phyloP scores from a whole-genome alignment of 1,139 yeast species.

The Candida sanyaensis region DNA sequence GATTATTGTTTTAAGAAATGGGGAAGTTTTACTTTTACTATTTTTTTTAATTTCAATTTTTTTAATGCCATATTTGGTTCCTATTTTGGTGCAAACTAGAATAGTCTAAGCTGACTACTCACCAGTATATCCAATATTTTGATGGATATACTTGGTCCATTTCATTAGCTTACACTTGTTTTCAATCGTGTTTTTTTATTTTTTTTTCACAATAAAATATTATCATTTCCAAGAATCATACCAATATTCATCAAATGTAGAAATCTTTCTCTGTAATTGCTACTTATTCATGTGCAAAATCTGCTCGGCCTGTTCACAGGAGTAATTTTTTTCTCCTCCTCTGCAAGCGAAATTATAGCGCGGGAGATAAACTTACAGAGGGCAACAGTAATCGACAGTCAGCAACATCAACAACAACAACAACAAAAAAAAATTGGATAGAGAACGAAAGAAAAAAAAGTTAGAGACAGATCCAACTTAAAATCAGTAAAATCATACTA shows the following conservation, averaged over 20 bases:
- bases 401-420: too few relatives aligned
- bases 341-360: background rate
- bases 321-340: too few relatives aligned
- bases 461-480: too few relatives aligned
- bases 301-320: background rate
- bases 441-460: too few relatives aligned
- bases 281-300: slow-evolving; percentile 2
- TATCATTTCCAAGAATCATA: background rate
- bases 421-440: too few relatives aligned
- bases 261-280: background rate
- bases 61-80: slow-evolving; percentile 65
- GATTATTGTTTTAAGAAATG: slow-evolving; percentile 4
- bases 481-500: too few relatives aligned
- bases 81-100: slow-evolving; percentile 98
- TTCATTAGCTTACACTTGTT: slow-evolving; percentile 46
- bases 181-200: background rate
- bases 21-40: too few relatives aligned
- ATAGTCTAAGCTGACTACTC: slow-evolving; percentile 65
- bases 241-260: background rate
- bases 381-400: background rate
- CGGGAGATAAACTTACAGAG: background rate
- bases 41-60: background rate
- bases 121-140: slow-evolving; percentile 49
- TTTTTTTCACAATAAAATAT: slow-evolving; percentile 2
- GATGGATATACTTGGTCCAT: slow-evolving; percentile 65